Base-by-base conservation (phyloP, 2,329 filamentous ascomycete genomes). In the Paecilomyces sp. region DNA sequence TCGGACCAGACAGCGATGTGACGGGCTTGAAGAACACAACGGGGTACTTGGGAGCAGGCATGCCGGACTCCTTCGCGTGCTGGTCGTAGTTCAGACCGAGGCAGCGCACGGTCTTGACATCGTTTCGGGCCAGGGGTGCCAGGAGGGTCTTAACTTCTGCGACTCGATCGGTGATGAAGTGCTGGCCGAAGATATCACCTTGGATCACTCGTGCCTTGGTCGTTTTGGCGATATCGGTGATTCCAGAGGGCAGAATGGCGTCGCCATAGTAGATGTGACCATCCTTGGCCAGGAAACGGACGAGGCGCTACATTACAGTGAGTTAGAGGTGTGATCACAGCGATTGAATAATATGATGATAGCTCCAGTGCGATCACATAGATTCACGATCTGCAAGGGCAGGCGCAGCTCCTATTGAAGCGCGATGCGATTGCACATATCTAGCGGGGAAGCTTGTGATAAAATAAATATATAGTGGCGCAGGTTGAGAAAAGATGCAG, bases 1-100 rank as follows among this genome's bases (percentile, higher is more conserved):
- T 78, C 0, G 88, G 88, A 1, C 88, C 88, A 0, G 82, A 72
- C 25, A 91, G 79, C 0, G 88, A 78, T 1, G 88, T 89, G 6
- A 80, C 71, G 3, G 89, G 88, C 74, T 91, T 91, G 76, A 86
- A 88, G 74, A 92, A 92, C 18, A 92, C 75, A 9, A 91, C 81
- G 0, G 90, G 90, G 64, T 85, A 89, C 67, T 84, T 82, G 1
- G 89, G 89, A 61, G 89, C 80, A 1, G 88, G 82, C 76, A 90
- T 81, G 62, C 84, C 85, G 28, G 87, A 81, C 77, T 90, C 88
- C 67, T 84, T 84, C 7, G 88, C 88, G 68, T 91, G 88, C 64
- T 88, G 80, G 56, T 83, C 85, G 68, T 91, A 91, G 75, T 91
- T 91, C 56, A 91, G 76, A 0, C 88, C 88, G 12, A 91, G 71